Evolutionary conservation across 2,329 filamentous ascomycete species (phyloP).

Genomic region (Pseudogymnoascus sp.): DNA sequence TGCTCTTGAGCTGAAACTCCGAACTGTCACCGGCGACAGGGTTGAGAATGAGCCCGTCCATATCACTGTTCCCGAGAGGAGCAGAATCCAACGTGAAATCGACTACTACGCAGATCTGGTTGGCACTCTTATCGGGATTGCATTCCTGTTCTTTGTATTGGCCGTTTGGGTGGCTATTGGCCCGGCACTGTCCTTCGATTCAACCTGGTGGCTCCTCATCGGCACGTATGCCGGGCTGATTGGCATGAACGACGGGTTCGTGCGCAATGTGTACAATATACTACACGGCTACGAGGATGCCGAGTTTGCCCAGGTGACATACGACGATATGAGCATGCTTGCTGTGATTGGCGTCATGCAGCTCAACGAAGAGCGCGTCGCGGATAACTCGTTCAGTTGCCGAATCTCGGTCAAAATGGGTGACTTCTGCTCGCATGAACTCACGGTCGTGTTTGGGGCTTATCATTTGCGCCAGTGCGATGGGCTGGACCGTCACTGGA

Average conservation of each 20-base stretch:
- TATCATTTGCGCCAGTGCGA: slow-evolving; percentile 25
- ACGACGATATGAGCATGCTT: slow-evolving; percentile 15
- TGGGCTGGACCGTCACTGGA: slow-evolving; percentile 24
- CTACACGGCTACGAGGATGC: slow-evolving; percentile 23
- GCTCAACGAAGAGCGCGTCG: slow-evolving; percentile 11
- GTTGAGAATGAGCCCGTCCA: slow-evolving; percentile 28
- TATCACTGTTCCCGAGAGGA: slow-evolving; percentile 29
- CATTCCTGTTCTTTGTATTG: slow-evolving; percentile 31
- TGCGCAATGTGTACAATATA: slow-evolving; percentile 36
- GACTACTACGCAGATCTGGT: slow-evolving; percentile 39
- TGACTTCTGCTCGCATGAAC: slow-evolving; percentile 25
- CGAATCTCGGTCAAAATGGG: slow-evolving; percentile 23
- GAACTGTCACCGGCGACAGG: slow-evolving; percentile 28
- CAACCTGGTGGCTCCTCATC: slow-evolving; percentile 42
- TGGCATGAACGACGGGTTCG: slow-evolving; percentile 38
- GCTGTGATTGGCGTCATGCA: slow-evolving; percentile 13
- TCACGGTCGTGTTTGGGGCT: slow-evolving; percentile 27
- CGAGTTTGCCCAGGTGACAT: slow-evolving; percentile 21
- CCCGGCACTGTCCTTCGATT: slow-evolving; percentile 32
- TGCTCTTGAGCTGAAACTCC: slow-evolving; percentile 29
- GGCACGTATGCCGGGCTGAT: slow-evolving; percentile 42
- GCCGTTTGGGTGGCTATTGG: slow-evolving; percentile 34
- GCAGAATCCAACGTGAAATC: slow-evolving; percentile 32
- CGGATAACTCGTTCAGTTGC: slow-evolving; percentile 17
- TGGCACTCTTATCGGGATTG: slow-evolving; percentile 35